Evolutionary conservation across 176 grass and related monocot genomes (phyloP).

Genomic region (Carex pumila): DNA sequence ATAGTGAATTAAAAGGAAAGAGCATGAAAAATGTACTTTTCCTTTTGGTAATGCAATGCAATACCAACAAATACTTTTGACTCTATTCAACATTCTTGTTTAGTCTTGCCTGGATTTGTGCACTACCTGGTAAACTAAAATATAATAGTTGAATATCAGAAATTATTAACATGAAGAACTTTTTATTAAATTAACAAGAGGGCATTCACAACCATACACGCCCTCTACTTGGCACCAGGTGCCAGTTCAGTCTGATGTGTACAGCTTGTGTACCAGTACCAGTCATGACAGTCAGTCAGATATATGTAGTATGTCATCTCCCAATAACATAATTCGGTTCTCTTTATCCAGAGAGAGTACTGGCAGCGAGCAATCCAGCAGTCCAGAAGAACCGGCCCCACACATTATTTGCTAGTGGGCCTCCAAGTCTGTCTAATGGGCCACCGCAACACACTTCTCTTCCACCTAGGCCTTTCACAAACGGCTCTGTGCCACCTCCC

Average conservation of each 20-base stretch:
- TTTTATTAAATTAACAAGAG: background rate
- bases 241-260: background rate
- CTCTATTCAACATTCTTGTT: background rate
- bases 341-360: conserved; percentile 48
- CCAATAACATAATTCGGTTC: background rate
- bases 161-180: background rate
- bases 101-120: background rate
- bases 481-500: conserved; percentile 40
- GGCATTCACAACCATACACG: background rate
- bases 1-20: background rate
- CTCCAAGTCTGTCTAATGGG: conserved; percentile 36
- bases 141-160: background rate
- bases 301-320: background rate
- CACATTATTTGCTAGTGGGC: conserved; percentile 88
- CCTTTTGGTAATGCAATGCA: background rate
- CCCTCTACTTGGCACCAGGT: background rate
- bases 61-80: background rate
- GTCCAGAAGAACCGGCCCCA: conserved; percentile 70
- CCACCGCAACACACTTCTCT: background rate
- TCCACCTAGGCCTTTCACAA: conserved; percentile 57
- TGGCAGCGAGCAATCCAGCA: conserved; percentile 75
- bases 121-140: background rate
- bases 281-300: background rate
- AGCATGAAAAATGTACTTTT: background rate
- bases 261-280: background rate